Evolutionary conservation across 2,329 filamentous ascomycete species (phyloP).

Genomic region (Akanthomyces uredinophilus): DNA sequence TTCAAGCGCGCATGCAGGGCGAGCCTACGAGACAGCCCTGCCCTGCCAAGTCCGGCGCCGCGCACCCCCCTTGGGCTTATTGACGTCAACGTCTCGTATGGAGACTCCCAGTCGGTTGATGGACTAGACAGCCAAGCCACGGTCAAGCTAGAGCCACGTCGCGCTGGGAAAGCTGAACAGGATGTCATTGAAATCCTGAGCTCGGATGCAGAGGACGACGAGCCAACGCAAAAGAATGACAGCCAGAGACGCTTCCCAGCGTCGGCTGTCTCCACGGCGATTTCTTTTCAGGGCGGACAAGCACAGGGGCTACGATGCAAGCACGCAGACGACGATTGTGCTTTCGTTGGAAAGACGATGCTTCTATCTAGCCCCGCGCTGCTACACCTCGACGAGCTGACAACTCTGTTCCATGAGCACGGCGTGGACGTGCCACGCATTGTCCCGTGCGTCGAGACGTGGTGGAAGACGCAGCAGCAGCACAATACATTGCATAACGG

Average conservation of each 20-base stretch:
- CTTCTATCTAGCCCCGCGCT: not conserved
- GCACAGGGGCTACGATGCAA: not conserved
- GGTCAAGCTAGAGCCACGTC: not conserved
- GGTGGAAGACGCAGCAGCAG: slow-evolving; percentile 18
- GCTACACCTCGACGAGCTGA: not conserved
- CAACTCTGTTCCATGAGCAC: slow-evolving; percentile 35
- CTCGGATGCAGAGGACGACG: slow-evolving; percentile 2
- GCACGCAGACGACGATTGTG: not conserved
- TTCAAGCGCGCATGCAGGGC: not conserved
- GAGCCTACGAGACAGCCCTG: not conserved
- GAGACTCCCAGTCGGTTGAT: not conserved
- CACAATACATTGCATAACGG: no score
- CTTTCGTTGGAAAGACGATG: not conserved
- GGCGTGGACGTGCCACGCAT: slow-evolving; percentile 30
- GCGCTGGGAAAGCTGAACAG: not conserved
- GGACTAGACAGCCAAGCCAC: not conserved
- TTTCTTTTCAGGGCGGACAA: not conserved
- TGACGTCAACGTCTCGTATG: not conserved
- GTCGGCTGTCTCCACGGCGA: not conserved
- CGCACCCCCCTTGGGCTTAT: not conserved
- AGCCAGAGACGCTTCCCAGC: not conserved
- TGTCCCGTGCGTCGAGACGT: slow-evolving; percentile 31
- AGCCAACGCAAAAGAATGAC: not conserved
- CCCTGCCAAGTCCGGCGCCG: not conserved
- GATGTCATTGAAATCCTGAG: slow-evolving; percentile 3